Conservation (phyloP, 2,329 filamentous ascomycete genomes). For the Trichoderma sp. region DNA sequence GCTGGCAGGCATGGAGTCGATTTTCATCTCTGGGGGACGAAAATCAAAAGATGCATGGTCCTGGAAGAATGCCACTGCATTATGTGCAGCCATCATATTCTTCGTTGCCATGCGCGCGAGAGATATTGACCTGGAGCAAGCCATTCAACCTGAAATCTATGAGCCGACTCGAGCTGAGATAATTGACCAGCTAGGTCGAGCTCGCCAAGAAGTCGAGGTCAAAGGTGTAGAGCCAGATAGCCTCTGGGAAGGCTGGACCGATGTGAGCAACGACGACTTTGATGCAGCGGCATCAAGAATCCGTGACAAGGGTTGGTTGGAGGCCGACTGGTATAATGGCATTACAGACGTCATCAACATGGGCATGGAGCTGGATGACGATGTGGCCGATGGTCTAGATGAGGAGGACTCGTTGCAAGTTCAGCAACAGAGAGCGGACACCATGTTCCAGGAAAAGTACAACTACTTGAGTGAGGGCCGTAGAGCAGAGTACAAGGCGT, state of each 20-base stretch:
- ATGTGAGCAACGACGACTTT: conserved; percentile 52
- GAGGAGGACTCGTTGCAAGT: conserved; percentile 34
- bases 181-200: conserved; percentile 40
- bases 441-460: conserved; percentile 74
- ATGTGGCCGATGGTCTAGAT: conserved; percentile 34
- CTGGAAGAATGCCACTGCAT: conserved; percentile 47
- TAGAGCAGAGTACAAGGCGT: conserved; percentile 58
- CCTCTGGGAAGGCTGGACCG: conserved; percentile 54
- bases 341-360: conserved; percentile 53
- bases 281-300: conserved; percentile 61
- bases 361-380: conserved; percentile 35
- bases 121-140: conserved; percentile 39
- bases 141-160: conserved; percentile 45
- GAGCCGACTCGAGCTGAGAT: conserved; percentile 46
- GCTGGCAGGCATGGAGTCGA: conserved; percentile 67
- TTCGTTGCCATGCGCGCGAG: conserved; percentile 55
- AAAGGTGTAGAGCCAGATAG: conserved; percentile 45
- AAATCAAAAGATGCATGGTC: conserved; percentile 50
- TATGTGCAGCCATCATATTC: conserved; percentile 61
- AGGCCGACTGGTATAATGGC: conserved; percentile 61
- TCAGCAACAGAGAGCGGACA: conserved; percentile 53
- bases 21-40: conserved; percentile 44
- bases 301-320: conserved; percentile 55
- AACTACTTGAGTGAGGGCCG: conserved; percentile 68
- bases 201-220: conserved; percentile 42